These are phyloP conservation scores for Xenoacremonium recifei DNA, from an alignment of 2,329 filamentous ascomycete species.

Conservation along the genomic window DNA sequence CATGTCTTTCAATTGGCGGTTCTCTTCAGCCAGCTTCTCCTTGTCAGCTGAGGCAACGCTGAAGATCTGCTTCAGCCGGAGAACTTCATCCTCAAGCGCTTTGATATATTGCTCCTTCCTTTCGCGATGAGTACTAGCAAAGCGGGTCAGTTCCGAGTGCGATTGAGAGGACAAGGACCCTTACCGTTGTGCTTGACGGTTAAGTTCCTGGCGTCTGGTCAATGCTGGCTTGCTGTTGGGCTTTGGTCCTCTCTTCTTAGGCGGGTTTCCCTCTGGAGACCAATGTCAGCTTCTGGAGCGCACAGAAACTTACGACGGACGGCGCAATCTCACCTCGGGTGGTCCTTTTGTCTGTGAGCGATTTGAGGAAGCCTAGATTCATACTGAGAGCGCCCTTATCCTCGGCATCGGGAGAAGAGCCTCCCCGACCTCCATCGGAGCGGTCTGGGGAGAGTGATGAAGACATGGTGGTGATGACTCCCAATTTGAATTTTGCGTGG, in stretches of 20 bases:
- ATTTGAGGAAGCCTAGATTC: slow-evolving; percentile 64
- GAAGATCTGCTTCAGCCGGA: slow-evolving; percentile 84
- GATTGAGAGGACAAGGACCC: slow-evolving; percentile 10
- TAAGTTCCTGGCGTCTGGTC: slow-evolving; percentile 88
- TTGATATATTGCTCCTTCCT: slow-evolving; percentile 97
- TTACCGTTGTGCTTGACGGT: slow-evolving; percentile 92
- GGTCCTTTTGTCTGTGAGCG: slow-evolving; percentile 68
- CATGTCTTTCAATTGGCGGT: slow-evolving; percentile 65
- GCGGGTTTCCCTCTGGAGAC: slow-evolving; percentile 72
- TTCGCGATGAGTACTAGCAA: slow-evolving; percentile 85
- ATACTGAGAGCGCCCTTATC: slow-evolving; percentile 44
- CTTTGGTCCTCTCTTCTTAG: slow-evolving; percentile 90
- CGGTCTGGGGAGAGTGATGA: slow-evolving; percentile 46
- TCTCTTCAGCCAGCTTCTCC: slow-evolving; percentile 74
- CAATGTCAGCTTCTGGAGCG: slow-evolving; percentile 9
- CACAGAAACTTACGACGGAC: neutral
- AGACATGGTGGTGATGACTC: slow-evolving; percentile 43
- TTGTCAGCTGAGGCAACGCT: slow-evolving; percentile 73
- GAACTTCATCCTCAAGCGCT: slow-evolving; percentile 85
- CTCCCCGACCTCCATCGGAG: slow-evolving; percentile 23
- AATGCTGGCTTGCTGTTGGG: slow-evolving; percentile 94
- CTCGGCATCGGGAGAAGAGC: slow-evolving; percentile 25
- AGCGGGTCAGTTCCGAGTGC: slow-evolving; percentile 4
- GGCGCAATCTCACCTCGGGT: slow-evolving; percentile 68
- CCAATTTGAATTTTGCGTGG: too few relatives aligned